These are phyloP conservation scores for Hypoxylon sp. DNA, from an alignment of 2,329 filamentous ascomycete species.

Conservation along the genomic window DNA sequence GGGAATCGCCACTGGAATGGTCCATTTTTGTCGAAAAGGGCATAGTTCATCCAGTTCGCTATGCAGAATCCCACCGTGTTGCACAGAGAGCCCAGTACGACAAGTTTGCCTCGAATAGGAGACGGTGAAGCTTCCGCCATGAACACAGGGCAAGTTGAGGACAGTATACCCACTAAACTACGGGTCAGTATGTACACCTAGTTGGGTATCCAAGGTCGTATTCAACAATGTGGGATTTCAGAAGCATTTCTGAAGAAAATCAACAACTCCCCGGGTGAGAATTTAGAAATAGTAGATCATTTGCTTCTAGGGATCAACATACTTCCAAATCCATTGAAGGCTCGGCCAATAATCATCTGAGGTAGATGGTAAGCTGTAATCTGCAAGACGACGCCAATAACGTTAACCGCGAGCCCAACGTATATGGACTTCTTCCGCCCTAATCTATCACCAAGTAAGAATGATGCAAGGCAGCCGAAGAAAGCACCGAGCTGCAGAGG, in stretches of 20 bases:
- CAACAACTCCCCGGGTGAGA: neutral
- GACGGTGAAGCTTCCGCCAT: conserved; percentile 56
- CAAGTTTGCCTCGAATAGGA: conserved; percentile 51
- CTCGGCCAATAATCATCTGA: conserved; percentile 60
- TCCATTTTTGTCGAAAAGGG: conserved; percentile 55
- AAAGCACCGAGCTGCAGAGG: conserved; percentile 67
- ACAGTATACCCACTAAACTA: conserved; percentile 32
- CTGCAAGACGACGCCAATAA: conserved; percentile 54
- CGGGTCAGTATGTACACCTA: conserved; percentile 30
- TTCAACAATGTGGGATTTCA: conserved; percentile 17
- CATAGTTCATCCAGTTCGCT: conserved; percentile 59
- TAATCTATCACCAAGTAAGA: conserved; percentile 53
- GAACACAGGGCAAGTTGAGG: conserved; percentile 56
- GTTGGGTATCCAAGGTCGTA: conserved; percentile 14
- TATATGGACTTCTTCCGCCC: conserved; percentile 54
- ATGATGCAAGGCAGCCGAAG: conserved; percentile 59
- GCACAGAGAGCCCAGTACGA: conserved; percentile 50
- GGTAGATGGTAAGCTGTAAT: conserved; percentile 53
- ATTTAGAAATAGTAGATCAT: neutral
- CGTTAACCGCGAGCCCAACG: conserved; percentile 53
- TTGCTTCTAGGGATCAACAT: conserved; percentile 54
- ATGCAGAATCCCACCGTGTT: conserved; percentile 34
- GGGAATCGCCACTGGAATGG: conserved; percentile 59
- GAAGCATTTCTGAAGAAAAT: conserved; percentile 8
- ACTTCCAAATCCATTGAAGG: conserved; percentile 64